Evolutionary conservation across 163 green algal genomes (phyloP).

Genomic region (Scenedesmus sp.): DNA sequence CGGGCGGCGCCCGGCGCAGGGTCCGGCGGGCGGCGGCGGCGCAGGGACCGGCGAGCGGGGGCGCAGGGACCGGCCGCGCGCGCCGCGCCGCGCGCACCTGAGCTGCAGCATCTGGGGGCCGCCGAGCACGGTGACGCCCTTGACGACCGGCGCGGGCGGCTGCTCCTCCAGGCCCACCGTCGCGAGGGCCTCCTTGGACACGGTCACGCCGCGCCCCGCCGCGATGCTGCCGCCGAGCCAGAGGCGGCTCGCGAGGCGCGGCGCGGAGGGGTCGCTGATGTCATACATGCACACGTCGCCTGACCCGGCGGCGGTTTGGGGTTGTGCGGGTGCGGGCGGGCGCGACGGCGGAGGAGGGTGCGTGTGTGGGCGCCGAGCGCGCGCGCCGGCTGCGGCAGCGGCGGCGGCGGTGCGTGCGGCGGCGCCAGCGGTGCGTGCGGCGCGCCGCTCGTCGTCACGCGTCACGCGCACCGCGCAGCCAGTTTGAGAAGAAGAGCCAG

Average conservation of each 20-base stretch:
- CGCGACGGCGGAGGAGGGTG: too few relatives aligned
- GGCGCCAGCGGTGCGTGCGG: neutral
- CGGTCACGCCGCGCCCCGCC: conserved; percentile 58
- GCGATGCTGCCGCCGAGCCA: conserved; percentile 78
- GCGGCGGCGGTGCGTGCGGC: neutral
- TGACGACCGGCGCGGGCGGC: conserved; percentile 63
- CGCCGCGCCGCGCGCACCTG: conserved; percentile 33
- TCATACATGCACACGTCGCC: conserved; percentile 86
- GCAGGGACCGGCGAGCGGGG: too few relatives aligned
- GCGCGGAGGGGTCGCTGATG: conserved; percentile 78
- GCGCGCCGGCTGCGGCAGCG: neutral
- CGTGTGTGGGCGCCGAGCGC: neutral
- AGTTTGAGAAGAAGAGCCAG: conserved; percentile 84
- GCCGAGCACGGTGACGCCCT: conserved; percentile 62
- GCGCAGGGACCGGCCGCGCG: neutral
- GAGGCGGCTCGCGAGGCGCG: conserved; percentile 68
- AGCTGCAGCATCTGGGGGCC: conserved; percentile 93
- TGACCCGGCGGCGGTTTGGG: conserved; percentile 11
- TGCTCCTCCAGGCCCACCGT: conserved; percentile 64
- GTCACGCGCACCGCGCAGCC: conserved; percentile 55
- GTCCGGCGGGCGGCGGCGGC: too few relatives aligned
- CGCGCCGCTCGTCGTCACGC: too few relatives aligned
- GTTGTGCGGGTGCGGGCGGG: too few relatives aligned
- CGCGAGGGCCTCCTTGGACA: conserved; percentile 54
- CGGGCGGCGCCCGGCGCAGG: too few relatives aligned